Evolutionary conservation across 768 basidiomycete species (phyloP).

Genomic region (Tricholoma bakamatsutake): DNA sequence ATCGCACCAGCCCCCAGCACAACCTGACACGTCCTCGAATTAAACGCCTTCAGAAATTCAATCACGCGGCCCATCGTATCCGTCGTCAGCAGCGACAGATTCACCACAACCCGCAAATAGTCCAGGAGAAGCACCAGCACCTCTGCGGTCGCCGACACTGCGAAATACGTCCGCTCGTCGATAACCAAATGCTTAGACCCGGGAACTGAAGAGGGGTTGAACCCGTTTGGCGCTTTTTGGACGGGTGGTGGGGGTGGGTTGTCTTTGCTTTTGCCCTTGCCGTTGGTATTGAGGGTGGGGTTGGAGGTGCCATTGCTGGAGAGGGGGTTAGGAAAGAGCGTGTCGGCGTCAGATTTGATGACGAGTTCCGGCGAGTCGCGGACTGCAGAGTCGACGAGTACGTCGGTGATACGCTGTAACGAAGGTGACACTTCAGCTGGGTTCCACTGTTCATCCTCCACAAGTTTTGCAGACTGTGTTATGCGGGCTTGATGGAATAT

Average conservation of each 20-base stretch:
- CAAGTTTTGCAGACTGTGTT: conserved; percentile 76
- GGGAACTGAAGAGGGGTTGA: conserved; percentile 13
- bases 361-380: conserved; percentile 70
- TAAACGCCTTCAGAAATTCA: conserved; percentile 96
- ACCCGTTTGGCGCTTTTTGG: neutral
- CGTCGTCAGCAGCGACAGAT: conserved; percentile 82
- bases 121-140: conserved; percentile 69
- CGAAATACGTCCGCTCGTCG: conserved; percentile 81
- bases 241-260: conserved; percentile 2
- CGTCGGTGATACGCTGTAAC: conserved; percentile 67
- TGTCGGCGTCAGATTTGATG: conserved; percentile 24
- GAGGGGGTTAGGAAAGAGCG: conserved; percentile 7
- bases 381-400: conserved; percentile 78
- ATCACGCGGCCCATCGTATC: conserved; percentile 94
- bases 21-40: conserved; percentile 96
- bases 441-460: conserved; percentile 95
- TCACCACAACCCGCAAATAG: conserved; percentile 85
- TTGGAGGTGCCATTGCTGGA: conserved; percentile 5
- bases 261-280: conserved; percentile 7
- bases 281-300: conserved; percentile 8
- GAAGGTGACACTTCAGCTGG: conserved; percentile 64
- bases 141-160: conserved; percentile 80
- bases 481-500: conserved; percentile 80
- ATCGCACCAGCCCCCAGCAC: conserved; percentile 99
- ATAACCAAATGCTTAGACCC: conserved; percentile 62